phyloP scores from a whole-genome alignment of 179 eudicot species.

The Sideroxylon spinosum region DNA sequence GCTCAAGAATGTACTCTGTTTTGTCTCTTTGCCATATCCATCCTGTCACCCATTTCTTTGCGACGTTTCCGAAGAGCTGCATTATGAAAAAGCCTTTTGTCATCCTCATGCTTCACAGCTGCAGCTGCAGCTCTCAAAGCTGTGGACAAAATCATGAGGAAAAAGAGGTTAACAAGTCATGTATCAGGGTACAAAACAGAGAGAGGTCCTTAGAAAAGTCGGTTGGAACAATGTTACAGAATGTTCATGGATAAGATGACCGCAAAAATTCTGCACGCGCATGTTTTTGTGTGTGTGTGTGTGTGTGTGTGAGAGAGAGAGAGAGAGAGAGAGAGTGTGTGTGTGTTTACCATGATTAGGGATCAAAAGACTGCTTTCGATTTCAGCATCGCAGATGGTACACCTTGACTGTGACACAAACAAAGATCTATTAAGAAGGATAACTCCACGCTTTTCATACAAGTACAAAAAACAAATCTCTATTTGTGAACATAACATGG shows the following conservation, averaged over 20 bases:
- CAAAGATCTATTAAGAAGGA: slow-evolving; percentile 17
- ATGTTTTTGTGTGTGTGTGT: too few species aligned
- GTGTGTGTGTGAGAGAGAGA: background rate
- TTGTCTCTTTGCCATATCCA: slow-evolving; percentile 36
- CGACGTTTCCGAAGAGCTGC: slow-evolving; percentile 72
- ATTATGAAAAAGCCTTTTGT: slow-evolving; percentile 71
- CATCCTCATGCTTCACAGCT: slow-evolving; percentile 81
- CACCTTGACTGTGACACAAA: slow-evolving; percentile 68
- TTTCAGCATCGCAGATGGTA: slow-evolving; percentile 62
- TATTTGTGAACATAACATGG: slow-evolving; percentile 1
- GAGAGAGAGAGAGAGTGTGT: background rate
- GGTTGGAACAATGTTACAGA: background rate
- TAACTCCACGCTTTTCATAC: slow-evolving; percentile 6
- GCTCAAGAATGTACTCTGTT: slow-evolving; percentile 39
- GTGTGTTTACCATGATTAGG: slow-evolving; percentile 68
- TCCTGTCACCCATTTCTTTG: slow-evolving; percentile 63
- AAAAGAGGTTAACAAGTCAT: background rate
- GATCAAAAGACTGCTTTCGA: slow-evolving; percentile 53
- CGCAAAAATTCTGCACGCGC: too few species aligned
- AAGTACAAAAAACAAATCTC: slow-evolving; percentile 8
- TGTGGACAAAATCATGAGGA: slow-evolving; percentile 24
- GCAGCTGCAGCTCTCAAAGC: slow-evolving; percentile 90
- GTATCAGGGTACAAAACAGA: background rate
- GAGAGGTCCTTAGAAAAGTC: background rate
- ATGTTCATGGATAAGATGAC: background rate